phyloP scores from a whole-genome alignment of 257 asterid genomes.

The Plectranthus barbatus region DNA sequence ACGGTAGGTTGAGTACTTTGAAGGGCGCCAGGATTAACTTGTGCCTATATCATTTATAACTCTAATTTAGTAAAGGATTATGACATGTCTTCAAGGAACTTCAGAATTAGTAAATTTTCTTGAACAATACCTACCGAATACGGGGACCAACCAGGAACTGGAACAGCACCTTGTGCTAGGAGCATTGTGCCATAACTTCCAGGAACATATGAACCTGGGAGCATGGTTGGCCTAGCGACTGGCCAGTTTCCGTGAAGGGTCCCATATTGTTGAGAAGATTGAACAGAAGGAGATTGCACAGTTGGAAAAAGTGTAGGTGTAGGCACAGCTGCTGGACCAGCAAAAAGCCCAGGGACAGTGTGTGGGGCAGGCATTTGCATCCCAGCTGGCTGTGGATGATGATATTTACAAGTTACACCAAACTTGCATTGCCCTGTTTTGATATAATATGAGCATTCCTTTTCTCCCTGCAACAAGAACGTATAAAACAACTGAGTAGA shows the following conservation, averaged over 20 bases:
- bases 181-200: conserved; percentile 73
- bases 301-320: conserved; percentile 53
- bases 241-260: conserved; percentile 82
- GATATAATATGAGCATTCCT: conserved; percentile 75
- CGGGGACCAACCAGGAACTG: conserved; percentile 81
- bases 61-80: conserved; percentile 11
- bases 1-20: conserved; percentile 50
- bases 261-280: conserved; percentile 85
- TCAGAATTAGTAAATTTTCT: not conserved
- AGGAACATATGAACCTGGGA: conserved; percentile 71
- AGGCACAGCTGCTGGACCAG: conserved; percentile 50
- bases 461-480: conserved; percentile 66
- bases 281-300: conserved; percentile 65
- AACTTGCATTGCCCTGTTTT: conserved; percentile 92
- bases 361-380: conserved; percentile 36
- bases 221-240: conserved; percentile 61
- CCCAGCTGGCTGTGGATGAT: conserved; percentile 95
- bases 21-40: conserved; percentile 44
- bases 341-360: conserved; percentile 44
- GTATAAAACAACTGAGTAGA: conserved; percentile 17
- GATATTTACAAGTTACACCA: conserved; percentile 86
- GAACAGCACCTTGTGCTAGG: conserved; percentile 72
- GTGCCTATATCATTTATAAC: conserved; percentile 36
- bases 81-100: conserved; percentile 8
- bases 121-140: conserved; percentile 54